Conservation (phyloP, 2,329 filamentous ascomycete genomes). For the Gnomoniopsis smithogilvyi region DNA sequence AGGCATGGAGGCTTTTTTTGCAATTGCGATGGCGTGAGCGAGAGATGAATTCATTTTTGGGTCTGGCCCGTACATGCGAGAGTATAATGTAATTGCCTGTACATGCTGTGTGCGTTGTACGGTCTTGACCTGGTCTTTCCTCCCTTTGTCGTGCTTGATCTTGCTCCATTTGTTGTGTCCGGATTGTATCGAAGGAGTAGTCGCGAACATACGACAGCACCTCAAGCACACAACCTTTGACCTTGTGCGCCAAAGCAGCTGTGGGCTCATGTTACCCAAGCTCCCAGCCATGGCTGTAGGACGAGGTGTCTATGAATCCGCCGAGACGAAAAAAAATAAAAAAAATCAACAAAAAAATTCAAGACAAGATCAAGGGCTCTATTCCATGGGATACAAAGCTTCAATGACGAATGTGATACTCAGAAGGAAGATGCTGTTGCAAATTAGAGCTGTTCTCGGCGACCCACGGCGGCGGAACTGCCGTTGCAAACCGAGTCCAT, state of each 20-base stretch:
- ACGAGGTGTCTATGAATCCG: no score
- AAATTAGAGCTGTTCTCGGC: slow-evolving; percentile 4
- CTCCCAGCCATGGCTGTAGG: slow-evolving; percentile 9
- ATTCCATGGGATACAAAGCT: background rate
- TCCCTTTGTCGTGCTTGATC: slow-evolving; percentile 92
- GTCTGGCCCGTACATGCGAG: slow-evolving; percentile 75
- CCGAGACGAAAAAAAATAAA: background rate
- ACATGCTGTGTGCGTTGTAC: slow-evolving; percentile 64
- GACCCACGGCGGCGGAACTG: slow-evolving; percentile 12
- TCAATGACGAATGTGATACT: background rate
- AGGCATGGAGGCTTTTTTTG: slow-evolving; percentile 82
- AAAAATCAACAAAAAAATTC: background rate
- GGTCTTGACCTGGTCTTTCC: slow-evolving; percentile 77
- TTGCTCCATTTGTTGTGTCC: slow-evolving; percentile 96
- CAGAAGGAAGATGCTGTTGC: background rate
- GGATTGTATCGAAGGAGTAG: slow-evolving; percentile 44
- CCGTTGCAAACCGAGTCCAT: slow-evolving; percentile 7
- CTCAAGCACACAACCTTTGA: slow-evolving; percentile 36
- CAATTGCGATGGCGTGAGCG: slow-evolving; percentile 66
- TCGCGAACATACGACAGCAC: slow-evolving; percentile 48
- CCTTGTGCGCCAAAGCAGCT: background rate
- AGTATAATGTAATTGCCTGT: slow-evolving; percentile 70
- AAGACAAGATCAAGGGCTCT: background rate
- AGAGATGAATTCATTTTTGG: slow-evolving; percentile 72
- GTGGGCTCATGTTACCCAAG: slow-evolving; percentile 2